Evolutionary conservation across 441 rosid species (phyloP), one percentile per base, ranked within the genome.

Genomic region (Gossypium laxum): DNA sequence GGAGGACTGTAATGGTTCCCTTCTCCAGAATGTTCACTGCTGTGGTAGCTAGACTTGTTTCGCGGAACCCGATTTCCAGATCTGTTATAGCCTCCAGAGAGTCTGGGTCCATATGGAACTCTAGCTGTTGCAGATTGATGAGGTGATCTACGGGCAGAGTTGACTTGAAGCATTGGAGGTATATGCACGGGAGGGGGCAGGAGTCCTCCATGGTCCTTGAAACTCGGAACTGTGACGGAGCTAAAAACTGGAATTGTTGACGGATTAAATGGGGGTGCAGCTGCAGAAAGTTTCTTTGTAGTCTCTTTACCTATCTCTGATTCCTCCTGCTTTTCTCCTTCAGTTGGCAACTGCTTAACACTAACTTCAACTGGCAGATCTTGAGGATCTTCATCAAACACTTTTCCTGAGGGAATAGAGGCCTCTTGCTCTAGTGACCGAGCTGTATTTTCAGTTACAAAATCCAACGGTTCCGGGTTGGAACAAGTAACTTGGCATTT

Each of bases 101-200:
- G 89, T 80, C 94, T 83, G 30, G 94, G 94, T 41, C 94, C 94
- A 30, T 89, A 89, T 12, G 94, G 94, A 73, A 89, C 92, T 72
- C 94, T 80, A 41, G 92, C 87, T 47, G 92, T 87, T 24, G 87
- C 92, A 64, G 94, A 87, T 21, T 89, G 94, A 81, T 89, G 90
- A 67, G 87, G 84, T 74, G 96, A 91, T 82, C 96, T 86, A 54
- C 95, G 90, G 58, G 83, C 85, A 74, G 89, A 87, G 85, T 74
- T 91, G 63, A 87, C 78, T 30, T 82, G 79, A 76, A 84, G 85
- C 83, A 89, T 85, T 54, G 92, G 93, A 77, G 97, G 86, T 41
- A 89, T 77, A 77, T 85, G 85, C 69, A 86, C 75, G 11, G 94
- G 94, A 6, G 94, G 83, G 28, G 94, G 94, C 54, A 89, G 85